These are phyloP conservation scores for Sporothrix globosa DNA, from an alignment of 2,329 filamentous ascomycete species.

Conservation along the genomic window DNA sequence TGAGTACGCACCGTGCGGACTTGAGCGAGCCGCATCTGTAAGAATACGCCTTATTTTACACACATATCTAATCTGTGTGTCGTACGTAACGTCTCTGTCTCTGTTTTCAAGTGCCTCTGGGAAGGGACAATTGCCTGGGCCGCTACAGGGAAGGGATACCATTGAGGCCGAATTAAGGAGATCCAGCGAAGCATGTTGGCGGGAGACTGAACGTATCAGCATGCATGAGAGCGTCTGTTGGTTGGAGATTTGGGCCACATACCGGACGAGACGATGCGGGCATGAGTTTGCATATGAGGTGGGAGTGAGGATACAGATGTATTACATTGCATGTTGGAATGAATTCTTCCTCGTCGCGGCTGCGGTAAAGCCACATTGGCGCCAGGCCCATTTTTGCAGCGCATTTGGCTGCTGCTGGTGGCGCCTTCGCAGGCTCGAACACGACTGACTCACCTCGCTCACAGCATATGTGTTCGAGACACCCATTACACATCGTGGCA, in stretches of 20 bases:
- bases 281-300: background rate
- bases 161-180: background rate
- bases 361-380: background rate
- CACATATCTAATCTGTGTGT: no score
- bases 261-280: slow-evolving; percentile 5
- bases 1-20: slow-evolving; percentile 11
- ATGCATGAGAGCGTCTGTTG: background rate
- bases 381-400: background rate
- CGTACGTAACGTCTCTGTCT: no score
- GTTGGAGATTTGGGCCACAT: background rate
- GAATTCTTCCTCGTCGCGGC: slow-evolving; percentile 13
- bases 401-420: background rate
- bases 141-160: slow-evolving; percentile 17
- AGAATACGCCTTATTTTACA: no score
- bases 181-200: background rate
- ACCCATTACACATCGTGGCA: background rate
- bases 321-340: background rate
- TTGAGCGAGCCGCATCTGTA: background rate
- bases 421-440: background rate
- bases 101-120: background rate
- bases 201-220: background rate
- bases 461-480: slow-evolving; percentile 2
- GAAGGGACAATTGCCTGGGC: slow-evolving; percentile 7
- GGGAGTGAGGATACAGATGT: background rate
- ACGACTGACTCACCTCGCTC: slow-evolving; percentile 11